Evolutionary conservation across 1,284 basidiomycete genomes (phyloP).

Genomic region (Trametes sp.): DNA sequence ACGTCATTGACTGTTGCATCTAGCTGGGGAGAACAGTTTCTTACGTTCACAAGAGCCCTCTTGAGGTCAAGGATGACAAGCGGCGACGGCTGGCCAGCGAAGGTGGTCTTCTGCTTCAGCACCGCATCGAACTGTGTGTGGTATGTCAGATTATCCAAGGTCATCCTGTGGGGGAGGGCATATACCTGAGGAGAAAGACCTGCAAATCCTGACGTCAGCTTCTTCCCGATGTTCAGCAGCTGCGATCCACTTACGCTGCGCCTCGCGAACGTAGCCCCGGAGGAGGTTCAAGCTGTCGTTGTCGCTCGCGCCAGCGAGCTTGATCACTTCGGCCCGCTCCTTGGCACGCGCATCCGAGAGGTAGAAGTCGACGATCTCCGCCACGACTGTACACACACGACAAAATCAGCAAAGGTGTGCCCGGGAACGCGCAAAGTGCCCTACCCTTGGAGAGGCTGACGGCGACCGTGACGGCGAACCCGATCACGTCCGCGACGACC

Average conservation of each 20-base stretch:
- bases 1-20: not conserved
- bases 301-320: constrained; percentile 47
- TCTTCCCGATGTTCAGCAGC: not conserved
- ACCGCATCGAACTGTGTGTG: constrained; percentile 50
- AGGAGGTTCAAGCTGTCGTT: constrained; percentile 47
- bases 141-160: constrained; percentile 33
- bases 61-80: constrained; percentile 55
- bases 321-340: constrained; percentile 54
- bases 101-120: constrained; percentile 51
- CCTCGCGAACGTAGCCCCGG: constrained; percentile 61
- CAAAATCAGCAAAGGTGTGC: constrained; percentile 34
- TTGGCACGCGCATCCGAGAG: constrained; percentile 51
- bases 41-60: constrained; percentile 58
- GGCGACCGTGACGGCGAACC: constrained; percentile 55
- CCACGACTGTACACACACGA: constrained; percentile 45
- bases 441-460: constrained; percentile 52
- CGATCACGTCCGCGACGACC: constrained; percentile 54
- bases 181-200: constrained; percentile 25
- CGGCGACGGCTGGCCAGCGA: constrained; percentile 49
- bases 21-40: constrained; percentile 21
- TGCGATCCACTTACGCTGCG: constrained; percentile 50
- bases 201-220: not conserved
- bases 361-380: constrained; percentile 71
- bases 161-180: not conserved
- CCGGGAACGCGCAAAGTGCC: constrained; percentile 63